Evolutionary conservation across 345 rosid genomes (phyloP), one percentile per base, ranked within the genome.

Genomic region (Eucalyptus cloeziana): DNA sequence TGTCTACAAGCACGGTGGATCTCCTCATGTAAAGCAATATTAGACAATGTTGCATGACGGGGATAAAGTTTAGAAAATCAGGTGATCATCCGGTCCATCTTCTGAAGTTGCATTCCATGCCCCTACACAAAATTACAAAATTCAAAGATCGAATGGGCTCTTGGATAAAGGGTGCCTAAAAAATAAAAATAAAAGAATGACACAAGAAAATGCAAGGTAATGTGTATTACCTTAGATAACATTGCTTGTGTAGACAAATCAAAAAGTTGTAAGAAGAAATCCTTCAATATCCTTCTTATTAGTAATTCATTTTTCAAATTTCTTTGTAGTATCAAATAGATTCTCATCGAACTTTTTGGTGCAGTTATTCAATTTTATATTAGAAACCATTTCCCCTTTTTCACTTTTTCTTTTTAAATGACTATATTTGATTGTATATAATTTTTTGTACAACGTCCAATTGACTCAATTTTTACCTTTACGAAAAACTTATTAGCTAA

Each of bases 251-350:
- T 5, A 22, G 5, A 54, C 60, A 54, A 54, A 54, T 54, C 60
- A 54, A 54, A 22, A 54, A 54, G 60, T 54, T 54, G 60, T 9
- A 8, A 54, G 9, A 54, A 27, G 60, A 21, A 21, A 54, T 54
- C 27, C 60, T 54, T 54, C 5, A 8, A 54, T 54, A 54, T 54
- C 27, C 27, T 54, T 54, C 12, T 54, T 54, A 22, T 54, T 54
- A 54, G 2, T 54, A 54, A 22, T 54, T 51, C 17, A 51, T 51
- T 51, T 51, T 51, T 51, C 56, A 17, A 51, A 51, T 51, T 51
- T 17, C 8, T 51, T 17, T 51, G 56, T 51, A 51, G 56, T 1
- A 51, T 51, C 1, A 0, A 17, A 0, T 51, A 51, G 22, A 51
- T 7, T 51, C 56, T 17, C 1, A 17, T 51, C 22, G 9, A 51